Base-by-base conservation (phyloP, 148 eudicot species). In the Rhododendron molle region DNA sequence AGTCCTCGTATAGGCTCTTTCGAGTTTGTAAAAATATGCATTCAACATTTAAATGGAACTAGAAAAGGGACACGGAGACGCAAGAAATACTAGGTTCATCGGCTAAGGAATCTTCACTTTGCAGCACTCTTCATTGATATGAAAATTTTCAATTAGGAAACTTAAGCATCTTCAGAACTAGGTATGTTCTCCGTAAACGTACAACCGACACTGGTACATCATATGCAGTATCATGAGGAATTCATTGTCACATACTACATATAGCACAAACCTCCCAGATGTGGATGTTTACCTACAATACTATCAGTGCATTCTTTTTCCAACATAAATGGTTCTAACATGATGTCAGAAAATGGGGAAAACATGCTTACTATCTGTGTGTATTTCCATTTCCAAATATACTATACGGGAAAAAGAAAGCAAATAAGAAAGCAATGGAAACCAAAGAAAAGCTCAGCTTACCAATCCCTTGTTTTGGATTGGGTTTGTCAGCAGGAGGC, bases 391-490 rank as follows among this genome's bases (percentile, higher is more conserved):
- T n/a, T 67, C 47, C 21, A 80, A 14, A 47, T 12, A 78, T 78
- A 56, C 23, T 34, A 81, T 2, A 3, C 14, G 43, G 40, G 40
- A 54, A 72, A 21, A 54, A 36, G 5, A 38, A 73, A 85, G 12
- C 67, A 52, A 52, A 71, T 10, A 54, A 36, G 5, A 38, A 73
- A 85, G 18, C 76, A 52, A 44, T 21, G 83, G 38, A 81, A 83
- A 79, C 38, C 44, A 62, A 85, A 46, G 81, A 32, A 30, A 30
- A 47, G 69, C 69, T 7, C 50, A 34, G 46, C 93, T 92, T 88
- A 96, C 99, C 96, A 83, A 96, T 92, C 90, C 99, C 99, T 92
- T 95, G 99, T 80, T 92, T 96, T 12, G 99, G 99, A 85, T 96
- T 96, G 86, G 99, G 99, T 84, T 93, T 96, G 87, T 96, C 99